These are phyloP conservation scores for Nyssa sinensis DNA, from an alignment of 148 eudicot genomes.

Conservation along the genomic window DNA sequence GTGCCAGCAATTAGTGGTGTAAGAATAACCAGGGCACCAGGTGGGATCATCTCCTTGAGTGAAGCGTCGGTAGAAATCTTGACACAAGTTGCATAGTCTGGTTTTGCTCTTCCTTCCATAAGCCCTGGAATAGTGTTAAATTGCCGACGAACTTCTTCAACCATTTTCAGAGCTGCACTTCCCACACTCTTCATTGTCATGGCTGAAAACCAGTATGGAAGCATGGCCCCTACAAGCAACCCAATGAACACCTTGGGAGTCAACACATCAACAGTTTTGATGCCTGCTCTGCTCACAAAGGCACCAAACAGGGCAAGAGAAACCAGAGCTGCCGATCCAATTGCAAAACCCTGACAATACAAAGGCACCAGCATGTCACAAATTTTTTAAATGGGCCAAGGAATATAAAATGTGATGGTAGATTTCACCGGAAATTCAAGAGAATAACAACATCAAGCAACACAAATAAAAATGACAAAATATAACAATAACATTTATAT, in stretches of 20 bases:
- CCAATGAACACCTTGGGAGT: conserved; percentile 22
- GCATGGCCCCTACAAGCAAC: conserved; percentile 17
- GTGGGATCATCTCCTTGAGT: conserved; percentile 18
- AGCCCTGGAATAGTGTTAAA: conserved; percentile 19
- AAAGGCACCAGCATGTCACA: background rate
- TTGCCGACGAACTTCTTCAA: conserved; percentile 20
- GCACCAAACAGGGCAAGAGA: conserved; percentile 21
- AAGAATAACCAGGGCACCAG: conserved; percentile 17
- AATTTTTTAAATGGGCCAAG: too few species aligned
- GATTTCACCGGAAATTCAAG: too few species aligned
- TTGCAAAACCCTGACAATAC: conserved; percentile 17
- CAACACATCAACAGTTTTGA: conserved; percentile 10
- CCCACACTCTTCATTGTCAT: conserved; percentile 23
- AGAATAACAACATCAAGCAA: too few species aligned
- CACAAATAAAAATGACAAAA: too few species aligned
- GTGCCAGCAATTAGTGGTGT: conserved; percentile 19
- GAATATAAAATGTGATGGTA: too few species aligned
- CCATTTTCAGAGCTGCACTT: conserved; percentile 21
- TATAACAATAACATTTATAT: too few species aligned
- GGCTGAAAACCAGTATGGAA: conserved; percentile 19
- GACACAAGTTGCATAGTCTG: conserved; percentile 19
- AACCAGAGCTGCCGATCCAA: conserved; percentile 22
- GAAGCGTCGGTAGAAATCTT: conserved; percentile 21
- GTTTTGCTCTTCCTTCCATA: conserved; percentile 19
- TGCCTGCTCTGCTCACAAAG: conserved; percentile 20